Conservation (phyloP, 75 land plant species). For the Adiantum capillusveneris region DNA sequence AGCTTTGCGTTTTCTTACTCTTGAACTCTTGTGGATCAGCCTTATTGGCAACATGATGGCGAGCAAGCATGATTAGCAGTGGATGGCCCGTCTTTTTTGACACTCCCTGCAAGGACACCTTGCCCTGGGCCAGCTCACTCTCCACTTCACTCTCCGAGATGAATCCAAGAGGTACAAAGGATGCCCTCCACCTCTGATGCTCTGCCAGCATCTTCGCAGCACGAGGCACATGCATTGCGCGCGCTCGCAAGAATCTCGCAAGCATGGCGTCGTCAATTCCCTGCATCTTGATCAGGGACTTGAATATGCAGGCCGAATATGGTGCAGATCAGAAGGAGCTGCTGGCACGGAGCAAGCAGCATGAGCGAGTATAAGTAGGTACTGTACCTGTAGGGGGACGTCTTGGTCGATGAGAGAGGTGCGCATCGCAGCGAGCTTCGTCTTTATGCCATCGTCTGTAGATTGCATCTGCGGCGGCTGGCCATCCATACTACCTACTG, state of each 20-base stretch:
- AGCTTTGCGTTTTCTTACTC: conserved; percentile 15
- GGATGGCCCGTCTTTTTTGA: conserved; percentile 30
- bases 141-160: conserved; percentile 34
- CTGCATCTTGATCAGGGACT: too few relatives aligned
- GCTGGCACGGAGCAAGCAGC: too few relatives aligned
- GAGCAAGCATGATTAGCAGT: conserved; percentile 17
- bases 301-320: too few relatives aligned
- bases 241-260: conserved; percentile 41
- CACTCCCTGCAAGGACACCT: conserved; percentile 33
- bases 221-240: conserved; percentile 34
- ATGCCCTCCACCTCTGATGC: conserved; percentile 43
- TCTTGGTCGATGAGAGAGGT: too few relatives aligned
- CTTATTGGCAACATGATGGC: conserved; percentile 39
- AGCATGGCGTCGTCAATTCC: conserved; percentile 31
- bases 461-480: too few relatives aligned
- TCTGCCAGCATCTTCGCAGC: conserved; percentile 51
- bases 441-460: too few relatives aligned
- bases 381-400: too few relatives aligned
- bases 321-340: too few relatives aligned
- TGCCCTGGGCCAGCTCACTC: conserved; percentile 28
- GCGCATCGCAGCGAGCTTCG: too few relatives aligned
- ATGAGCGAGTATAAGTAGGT: too few relatives aligned
- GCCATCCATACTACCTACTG: too few relatives aligned
- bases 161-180: conserved; percentile 37
- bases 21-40: conserved; percentile 35